A percentile compares a stretch with the other conserved stretches of the same genome.
Evolutionary conservation across 2,329 filamentous ascomycete species (phyloP).

Genomic region (Paraconiothyrium sp.): DNA sequence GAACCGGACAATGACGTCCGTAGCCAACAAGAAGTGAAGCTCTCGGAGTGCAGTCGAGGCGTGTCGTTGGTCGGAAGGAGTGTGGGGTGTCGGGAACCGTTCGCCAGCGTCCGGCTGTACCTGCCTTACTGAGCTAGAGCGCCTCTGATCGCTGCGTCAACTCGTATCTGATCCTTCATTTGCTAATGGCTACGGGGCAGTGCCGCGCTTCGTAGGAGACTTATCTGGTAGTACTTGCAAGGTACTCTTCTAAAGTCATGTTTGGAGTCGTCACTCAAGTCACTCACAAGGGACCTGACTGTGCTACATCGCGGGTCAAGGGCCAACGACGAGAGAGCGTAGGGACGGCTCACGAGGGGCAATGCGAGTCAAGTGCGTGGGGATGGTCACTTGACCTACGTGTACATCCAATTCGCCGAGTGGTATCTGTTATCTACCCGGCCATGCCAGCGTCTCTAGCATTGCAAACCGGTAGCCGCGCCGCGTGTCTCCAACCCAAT

Average conservation of each 20-base stretch:
- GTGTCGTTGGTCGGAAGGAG: conserved; percentile 28
- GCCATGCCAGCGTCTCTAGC: conserved; percentile 27
- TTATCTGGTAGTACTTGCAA: too few relatives aligned
- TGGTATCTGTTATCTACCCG: conserved; percentile 46
- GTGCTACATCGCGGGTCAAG: conserved; percentile 26
- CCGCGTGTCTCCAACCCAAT: conserved; percentile 28
- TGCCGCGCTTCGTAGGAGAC: background rate
- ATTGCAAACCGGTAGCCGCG: conserved; percentile 32
- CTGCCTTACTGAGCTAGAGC: conserved; percentile 31
- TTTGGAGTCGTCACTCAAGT: conserved; percentile 19
- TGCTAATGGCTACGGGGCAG: conserved; percentile 6
- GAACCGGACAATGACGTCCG: conserved; percentile 19
- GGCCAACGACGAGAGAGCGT: conserved; percentile 33
- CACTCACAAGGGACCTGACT: too few relatives aligned
- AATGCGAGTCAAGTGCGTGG: conserved; percentile 35
- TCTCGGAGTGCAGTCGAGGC: conserved; percentile 5
- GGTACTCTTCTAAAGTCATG: too few relatives aligned
- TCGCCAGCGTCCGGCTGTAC: conserved; percentile 41
- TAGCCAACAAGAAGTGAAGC: conserved; percentile 19
- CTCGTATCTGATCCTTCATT: background rate
- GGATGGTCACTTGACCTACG: conserved; percentile 35
- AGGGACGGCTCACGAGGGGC: conserved; percentile 25
- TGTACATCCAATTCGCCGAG: conserved; percentile 27
- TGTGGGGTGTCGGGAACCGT: conserved; percentile 17
- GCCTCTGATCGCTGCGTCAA: conserved; percentile 14